These are phyloP conservation scores for Haematococcus lacustris DNA, from an alignment of 139 green algal genomes.

Conservation along the genomic window DNA sequence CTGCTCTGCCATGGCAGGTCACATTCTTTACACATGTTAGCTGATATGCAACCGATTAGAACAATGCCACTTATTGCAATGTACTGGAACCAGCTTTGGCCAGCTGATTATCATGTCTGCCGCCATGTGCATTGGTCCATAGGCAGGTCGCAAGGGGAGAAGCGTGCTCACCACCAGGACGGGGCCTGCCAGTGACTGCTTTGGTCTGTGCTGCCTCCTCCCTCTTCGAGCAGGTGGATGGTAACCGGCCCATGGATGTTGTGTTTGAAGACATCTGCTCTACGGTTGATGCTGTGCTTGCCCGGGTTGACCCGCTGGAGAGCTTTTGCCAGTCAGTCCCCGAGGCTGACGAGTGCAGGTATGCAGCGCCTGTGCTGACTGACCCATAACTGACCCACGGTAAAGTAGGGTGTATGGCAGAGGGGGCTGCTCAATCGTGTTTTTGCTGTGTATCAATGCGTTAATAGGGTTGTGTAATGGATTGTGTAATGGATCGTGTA, in stretches of 20 bases:
- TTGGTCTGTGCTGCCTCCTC: neutral
- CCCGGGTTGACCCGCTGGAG: conserved; percentile 22
- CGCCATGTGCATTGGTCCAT: too few species aligned
- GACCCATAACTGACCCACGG: neutral
- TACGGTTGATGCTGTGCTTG: conserved; percentile 28
- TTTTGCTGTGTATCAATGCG: conserved; percentile 1
- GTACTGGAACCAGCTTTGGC: too few species aligned
- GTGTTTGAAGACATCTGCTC: conserved; percentile 61
- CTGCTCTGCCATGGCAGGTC: too few species aligned
- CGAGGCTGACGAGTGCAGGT: conserved; percentile 29
- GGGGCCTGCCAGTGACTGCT: too few species aligned
- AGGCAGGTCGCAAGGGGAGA: neutral
- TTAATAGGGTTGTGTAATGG: too few species aligned
- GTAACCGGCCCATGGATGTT: conserved; percentile 59
- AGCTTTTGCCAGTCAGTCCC: conserved; percentile 30
- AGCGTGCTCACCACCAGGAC: too few species aligned
- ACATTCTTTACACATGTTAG: too few species aligned
- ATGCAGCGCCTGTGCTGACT: neutral
- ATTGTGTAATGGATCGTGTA: too few species aligned
- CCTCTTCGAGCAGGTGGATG: too few species aligned
- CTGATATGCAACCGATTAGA: too few species aligned
- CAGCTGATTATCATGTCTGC: too few species aligned
- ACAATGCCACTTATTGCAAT: too few species aligned
- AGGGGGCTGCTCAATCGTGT: neutral
- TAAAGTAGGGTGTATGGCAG: neutral